Evolutionary conservation across 257 asterid genomes (phyloP).

Genomic region (Solanum piurae): DNA sequence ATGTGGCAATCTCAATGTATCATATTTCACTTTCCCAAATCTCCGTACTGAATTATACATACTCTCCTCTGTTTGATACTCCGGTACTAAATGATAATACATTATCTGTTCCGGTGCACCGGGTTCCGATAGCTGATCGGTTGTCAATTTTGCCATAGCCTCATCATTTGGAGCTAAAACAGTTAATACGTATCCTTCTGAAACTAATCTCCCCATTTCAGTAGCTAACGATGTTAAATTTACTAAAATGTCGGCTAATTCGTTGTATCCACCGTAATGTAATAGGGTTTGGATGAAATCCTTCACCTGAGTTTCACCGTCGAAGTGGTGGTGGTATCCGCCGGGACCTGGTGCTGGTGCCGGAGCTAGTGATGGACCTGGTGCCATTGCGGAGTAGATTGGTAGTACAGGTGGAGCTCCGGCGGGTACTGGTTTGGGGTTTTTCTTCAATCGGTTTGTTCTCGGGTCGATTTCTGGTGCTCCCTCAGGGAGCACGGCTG

Average conservation of each 20-base stretch:
- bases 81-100: conserved; percentile 80
- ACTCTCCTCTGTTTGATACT: conserved; percentile 93
- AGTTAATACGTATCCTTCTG: conserved; percentile 80
- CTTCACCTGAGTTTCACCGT: conserved; percentile 86
- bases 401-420: conserved; percentile 72
- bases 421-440: conserved; percentile 32
- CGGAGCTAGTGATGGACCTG: conserved; percentile 91
- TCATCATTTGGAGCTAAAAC: conserved; percentile 90
- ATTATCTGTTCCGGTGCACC: conserved; percentile 95
- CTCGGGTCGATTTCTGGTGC: conserved; percentile 93
- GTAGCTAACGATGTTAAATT: conserved; percentile 80
- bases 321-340: conserved; percentile 82
- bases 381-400: conserved; percentile 65
- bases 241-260: conserved; percentile 75
- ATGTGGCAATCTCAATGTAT: conserved; percentile 75
- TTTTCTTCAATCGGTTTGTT: conserved; percentile 50
- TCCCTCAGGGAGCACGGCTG: conserved; percentile 74
- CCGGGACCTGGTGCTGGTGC: conserved; percentile 98
- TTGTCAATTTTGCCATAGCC: conserved; percentile 85
- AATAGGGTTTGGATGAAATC: conserved; percentile 83
- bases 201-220: conserved; percentile 83
- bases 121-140: conserved; percentile 81
- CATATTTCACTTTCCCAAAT: conserved; percentile 76
- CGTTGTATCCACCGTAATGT: conserved; percentile 94
- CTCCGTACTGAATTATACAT: conserved; percentile 90